Conservation (phyloP, 2,329 filamentous ascomycete genomes). For the Colletotrichum lindemuthianum region DNA sequence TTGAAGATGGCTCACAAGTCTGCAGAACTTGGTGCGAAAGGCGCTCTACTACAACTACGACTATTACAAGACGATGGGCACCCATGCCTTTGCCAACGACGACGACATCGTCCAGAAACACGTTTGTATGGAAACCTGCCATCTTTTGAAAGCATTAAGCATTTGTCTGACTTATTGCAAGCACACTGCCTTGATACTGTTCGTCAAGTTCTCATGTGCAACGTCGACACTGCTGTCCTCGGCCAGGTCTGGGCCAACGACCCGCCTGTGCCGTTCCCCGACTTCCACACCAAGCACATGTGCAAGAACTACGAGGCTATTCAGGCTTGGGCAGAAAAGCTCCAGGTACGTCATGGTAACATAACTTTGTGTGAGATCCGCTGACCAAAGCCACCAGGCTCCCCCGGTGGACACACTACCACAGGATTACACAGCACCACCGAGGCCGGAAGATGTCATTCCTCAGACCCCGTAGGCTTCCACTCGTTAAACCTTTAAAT, state of each 20-base stretch:
- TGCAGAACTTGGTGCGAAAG: constrained; percentile 67
- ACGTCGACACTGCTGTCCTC: constrained; percentile 66
- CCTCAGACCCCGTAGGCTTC: constrained; percentile 14
- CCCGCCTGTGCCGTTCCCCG: constrained; percentile 62
- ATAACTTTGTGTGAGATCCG: neutral
- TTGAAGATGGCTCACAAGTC: neutral
- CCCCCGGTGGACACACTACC: constrained; percentile 22
- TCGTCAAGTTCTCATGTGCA: constrained; percentile 72
- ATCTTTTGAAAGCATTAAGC: neutral
- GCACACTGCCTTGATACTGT: constrained; percentile 71
- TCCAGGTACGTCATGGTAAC: constrained; percentile 50
- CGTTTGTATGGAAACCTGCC: constrained; percentile 56
- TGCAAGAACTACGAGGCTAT: constrained; percentile 68
- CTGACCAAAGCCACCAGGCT: constrained; percentile 14
- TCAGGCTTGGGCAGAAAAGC: constrained; percentile 61
- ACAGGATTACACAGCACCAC: constrained; percentile 12
- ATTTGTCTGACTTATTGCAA: constrained; percentile 36
- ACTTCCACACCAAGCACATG: constrained; percentile 69
- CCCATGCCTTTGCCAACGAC: constrained; percentile 65
- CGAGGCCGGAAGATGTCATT: constrained; percentile 12
- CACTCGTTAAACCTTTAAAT: neutral
- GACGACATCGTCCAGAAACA: constrained; percentile 65
- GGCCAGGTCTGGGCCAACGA: constrained; percentile 69
- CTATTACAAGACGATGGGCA: constrained; percentile 61
- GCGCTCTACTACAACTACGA: constrained; percentile 68